Evolutionary conservation across 805 yeast species (phyloP), one percentile per base, ranked within the genome.

Genomic region (Suhomyces tanzawaensis): DNA sequence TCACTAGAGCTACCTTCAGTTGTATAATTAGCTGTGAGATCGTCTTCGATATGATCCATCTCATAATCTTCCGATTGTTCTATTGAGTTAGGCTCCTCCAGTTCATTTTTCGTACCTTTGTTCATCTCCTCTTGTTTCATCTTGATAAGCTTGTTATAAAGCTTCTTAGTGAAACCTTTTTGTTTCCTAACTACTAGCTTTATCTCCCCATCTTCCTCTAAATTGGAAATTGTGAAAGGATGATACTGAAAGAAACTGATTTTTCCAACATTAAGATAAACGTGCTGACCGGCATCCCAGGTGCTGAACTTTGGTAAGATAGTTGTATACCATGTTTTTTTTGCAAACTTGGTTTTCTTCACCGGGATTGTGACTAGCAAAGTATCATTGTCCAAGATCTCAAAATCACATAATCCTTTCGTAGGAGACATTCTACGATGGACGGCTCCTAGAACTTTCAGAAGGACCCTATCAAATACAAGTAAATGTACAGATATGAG

Each of bases 271-370:
- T 60, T 68, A n/a, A 73, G 50, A 26, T 55, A 59, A 9, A 72
- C 60, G 47, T 73, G 75, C 48, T 71, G 76, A 3, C 78, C 78
- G 0, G 77, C 64, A 36, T 58, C 58, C 79, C 79, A 73, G 13
- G 57, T 56, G 15, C 68, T 60, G 15, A 60, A 45, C n/a, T 58
- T 54, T 3, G 75, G 75, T 19, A 64, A 48, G 21, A 60, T 46
- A 4, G 27, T 30, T 37, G 46, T 41, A 42, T 52, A 61, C 65
- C 70, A 65, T 24, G 40, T 47, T 9, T 47, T 34, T 16, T 44
- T 29, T 25, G 49, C 47, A 19, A 38, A 33, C 3, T 48, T 39
- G 12, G 49, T 44, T 3, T 53, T 37, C 3, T 48, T 51, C n/a
- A 64, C 42, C 1, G 72, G 71, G n/a, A 72, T 54, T 1, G 64